Base-by-base conservation (phyloP, 441 rosid genomes). In the Bocquillonia castaneifolia region DNA sequence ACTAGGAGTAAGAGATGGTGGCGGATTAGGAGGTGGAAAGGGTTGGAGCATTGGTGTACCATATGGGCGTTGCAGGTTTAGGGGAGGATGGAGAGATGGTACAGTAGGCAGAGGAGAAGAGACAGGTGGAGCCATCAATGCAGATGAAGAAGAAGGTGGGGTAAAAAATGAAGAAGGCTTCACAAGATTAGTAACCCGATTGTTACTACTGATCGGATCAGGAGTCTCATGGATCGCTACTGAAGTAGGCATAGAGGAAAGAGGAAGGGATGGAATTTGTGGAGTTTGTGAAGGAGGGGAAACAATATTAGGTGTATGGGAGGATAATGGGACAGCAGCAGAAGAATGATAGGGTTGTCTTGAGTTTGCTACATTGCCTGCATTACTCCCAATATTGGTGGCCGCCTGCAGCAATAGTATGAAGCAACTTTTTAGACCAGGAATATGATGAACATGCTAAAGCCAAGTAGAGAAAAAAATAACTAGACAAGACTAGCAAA, bases 41-140 rank as follows among this genome's bases (percentile, higher is more conserved):
- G 91, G 91, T 71, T 88, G 88, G 76, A 84, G 91, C 83, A 88
- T 29, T 47, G 89, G 89, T 45, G 85, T 74, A 52, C 91, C 89
- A 66, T 84, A 80, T 14, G 88, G 85, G 28, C 86, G 87, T 71
- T 80, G 88, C 78, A 81, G 70, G 76, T 72, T 84, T 68, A 84
- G 37, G 64, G 90, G 80, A 67, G 84, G 80, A 53, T 80, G 80
- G 57, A 79, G 73, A 67, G 87, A 68, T 67, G 83, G 62, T 32
- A 74, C 75, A n/a, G 79, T 64, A 45, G 85, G 81, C 56, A 66
- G 64, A 60, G 91, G 60, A 61, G 91, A 68, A 58, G 83, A 63
- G 67, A 66, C 64, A 58, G 82, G 86, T 17, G 85, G 86, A 65
- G 79, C 76, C 76, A 76, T 67, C 72, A 80, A 72, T 23, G 82